Conservation (phyloP, 768 basidiomycete genomes). For the Phanerochaete carnosa region DNA sequence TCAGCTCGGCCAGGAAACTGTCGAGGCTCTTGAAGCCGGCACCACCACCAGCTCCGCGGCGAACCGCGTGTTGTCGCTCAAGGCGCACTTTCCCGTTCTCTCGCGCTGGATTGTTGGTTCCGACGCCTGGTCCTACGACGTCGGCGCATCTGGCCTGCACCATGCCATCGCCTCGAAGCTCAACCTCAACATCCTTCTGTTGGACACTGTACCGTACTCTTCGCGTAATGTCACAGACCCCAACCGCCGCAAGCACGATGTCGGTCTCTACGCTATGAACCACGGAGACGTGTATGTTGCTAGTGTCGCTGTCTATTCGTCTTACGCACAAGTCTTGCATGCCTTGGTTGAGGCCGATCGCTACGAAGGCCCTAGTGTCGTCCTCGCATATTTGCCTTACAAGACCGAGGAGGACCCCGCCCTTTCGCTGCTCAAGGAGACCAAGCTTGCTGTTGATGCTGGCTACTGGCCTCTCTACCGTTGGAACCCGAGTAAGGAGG, state of each 20-base stretch:
- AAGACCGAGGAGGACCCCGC: constrained; percentile 71
- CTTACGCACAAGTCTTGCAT: constrained; percentile 92
- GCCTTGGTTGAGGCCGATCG: constrained; percentile 87
- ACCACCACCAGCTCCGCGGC: constrained; percentile 40
- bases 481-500: constrained; percentile 90
- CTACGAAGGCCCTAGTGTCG: constrained; percentile 85
- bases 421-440: constrained; percentile 93
- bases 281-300: constrained; percentile 96
- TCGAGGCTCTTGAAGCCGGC: constrained; percentile 41
- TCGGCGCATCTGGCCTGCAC: constrained; percentile 93
- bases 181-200: constrained; percentile 92
- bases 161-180: constrained; percentile 89
- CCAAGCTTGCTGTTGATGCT: constrained; percentile 94
- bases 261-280: constrained; percentile 98
- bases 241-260: constrained; percentile 87
- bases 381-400: constrained; percentile 94
- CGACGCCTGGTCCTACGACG: constrained; percentile 97
- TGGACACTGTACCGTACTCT: constrained; percentile 91
- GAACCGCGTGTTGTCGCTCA: constrained; percentile 55
- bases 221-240: constrained; percentile 66
- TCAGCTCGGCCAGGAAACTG: constrained; percentile 55
- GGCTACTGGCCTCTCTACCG: constrained; percentile 99
- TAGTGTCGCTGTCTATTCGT: constrained; percentile 92
- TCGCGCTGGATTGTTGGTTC: constrained; percentile 98
- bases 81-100: constrained; percentile 57